These are phyloP conservation scores for Dictyostelium citrinum DNA, from an alignment of 78 protist species.

Conservation along the genomic window DNA sequence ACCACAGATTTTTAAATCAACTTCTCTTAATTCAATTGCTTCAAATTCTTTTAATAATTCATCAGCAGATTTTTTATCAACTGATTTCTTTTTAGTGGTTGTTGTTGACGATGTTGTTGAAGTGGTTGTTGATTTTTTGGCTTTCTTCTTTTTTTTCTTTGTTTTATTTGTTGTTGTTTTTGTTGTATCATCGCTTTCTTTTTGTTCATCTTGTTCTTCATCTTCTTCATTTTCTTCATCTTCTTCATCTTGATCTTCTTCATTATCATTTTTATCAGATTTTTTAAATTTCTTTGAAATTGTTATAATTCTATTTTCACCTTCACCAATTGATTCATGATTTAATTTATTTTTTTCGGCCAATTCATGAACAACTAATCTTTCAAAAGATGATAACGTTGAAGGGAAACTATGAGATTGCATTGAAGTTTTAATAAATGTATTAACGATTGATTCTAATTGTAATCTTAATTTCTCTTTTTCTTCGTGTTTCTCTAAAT, in stretches of 20 bases:
- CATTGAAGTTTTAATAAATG: slow-evolving; percentile 30
- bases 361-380: slow-evolving; percentile 61
- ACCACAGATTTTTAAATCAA: slow-evolving; percentile 55
- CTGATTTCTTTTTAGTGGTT: neutral
- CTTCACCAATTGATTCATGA: slow-evolving; percentile 71
- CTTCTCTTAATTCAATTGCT: slow-evolving; percentile 3
- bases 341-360: slow-evolving; percentile 40
- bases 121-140: neutral
- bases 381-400: slow-evolving; percentile 3
- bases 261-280: neutral
- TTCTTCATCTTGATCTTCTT: neutral
- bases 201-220: neutral
- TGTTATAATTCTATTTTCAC: slow-evolving; percentile 36
- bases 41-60: slow-evolving; percentile 47
- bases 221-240: neutral
- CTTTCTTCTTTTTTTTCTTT: slow-evolving; percentile 15
- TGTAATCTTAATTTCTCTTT: neutral
- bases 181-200: neutral
- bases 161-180: neutral
- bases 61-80: slow-evolving; percentile 22
- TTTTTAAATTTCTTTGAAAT: neutral
- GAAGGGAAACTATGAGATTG: slow-evolving; percentile 33
- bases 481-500: neutral
- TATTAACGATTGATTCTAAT: slow-evolving; percentile 12
- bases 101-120: neutral